Conservation (phyloP, 306 rosid species). For the Hippophae gyantsensis region DNA sequence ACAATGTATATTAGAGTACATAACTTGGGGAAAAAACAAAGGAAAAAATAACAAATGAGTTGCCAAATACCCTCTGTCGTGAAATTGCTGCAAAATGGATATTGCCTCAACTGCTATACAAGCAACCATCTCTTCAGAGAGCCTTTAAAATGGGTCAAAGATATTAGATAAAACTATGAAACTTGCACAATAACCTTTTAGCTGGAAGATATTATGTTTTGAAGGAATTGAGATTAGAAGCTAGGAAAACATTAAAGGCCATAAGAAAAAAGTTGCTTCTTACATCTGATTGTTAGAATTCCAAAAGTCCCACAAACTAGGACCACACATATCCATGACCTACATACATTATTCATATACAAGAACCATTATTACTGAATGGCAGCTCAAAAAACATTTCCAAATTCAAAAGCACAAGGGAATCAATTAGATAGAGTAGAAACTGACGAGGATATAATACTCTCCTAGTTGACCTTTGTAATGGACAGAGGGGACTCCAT, state of each 20-base stretch:
- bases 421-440: conserved; percentile 2
- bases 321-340: conserved; percentile 36
- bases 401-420: background rate
- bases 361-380: background rate
- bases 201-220: background rate
- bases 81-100: conserved; percentile 31
- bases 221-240: conserved; percentile 1
- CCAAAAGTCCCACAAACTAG: conserved; percentile 38
- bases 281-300: conserved; percentile 33
- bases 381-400: background rate
- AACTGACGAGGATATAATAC: conserved; percentile 31
- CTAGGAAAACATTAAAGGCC: background rate
- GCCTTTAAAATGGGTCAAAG: conserved; percentile 13
- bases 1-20: background rate
- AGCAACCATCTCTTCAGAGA: conserved; percentile 32
- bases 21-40: background rate
- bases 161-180: background rate
- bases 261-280: conserved; percentile 3
- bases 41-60: background rate
- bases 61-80: conserved; percentile 21
- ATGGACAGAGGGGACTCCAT: conserved; percentile 32
- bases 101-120: conserved; percentile 36
- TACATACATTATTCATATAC: conserved; percentile 7
- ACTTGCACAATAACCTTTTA: background rate
- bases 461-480: conserved; percentile 34